These are phyloP conservation scores for Lodderomyces orthopsilosis DNA, from an alignment of 1,139 yeast species.

Conservation along the genomic window DNA sequence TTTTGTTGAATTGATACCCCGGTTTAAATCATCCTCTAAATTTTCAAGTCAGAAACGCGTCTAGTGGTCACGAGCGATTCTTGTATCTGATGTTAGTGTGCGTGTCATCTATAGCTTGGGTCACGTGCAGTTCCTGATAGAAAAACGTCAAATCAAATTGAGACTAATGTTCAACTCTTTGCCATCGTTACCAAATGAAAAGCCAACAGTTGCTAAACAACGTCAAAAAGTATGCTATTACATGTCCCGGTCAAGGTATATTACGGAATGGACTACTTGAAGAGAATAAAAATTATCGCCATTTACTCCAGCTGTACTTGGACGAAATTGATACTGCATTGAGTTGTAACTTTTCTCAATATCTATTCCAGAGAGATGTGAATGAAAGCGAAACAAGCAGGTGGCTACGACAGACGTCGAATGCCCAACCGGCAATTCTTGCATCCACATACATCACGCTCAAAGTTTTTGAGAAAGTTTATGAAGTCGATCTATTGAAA, in stretches of 20 bases:
- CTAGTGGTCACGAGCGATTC: too few species aligned
- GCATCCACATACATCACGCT: conserved; percentile 43
- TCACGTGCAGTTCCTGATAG: too few species aligned
- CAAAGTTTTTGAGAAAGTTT: conserved; percentile 25
- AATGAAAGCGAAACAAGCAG: conserved; percentile 3
- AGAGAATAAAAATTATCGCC: conserved; percentile 19
- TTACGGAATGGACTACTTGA: conserved; percentile 27
- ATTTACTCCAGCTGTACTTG: conserved; percentile 16
- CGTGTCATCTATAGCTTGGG: too few species aligned
- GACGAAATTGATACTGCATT: conserved; percentile 64
- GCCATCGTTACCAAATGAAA: background rate
- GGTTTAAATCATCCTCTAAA: too few species aligned
- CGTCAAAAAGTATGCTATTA: conserved; percentile 23
- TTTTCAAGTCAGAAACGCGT: too few species aligned
- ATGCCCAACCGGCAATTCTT: conserved; percentile 64
- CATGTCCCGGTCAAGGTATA: conserved; percentile 47
- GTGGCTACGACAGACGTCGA: conserved; percentile 39
- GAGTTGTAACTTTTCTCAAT: conserved; percentile 41
- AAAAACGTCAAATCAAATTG: too few species aligned
- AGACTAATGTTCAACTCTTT: background rate
- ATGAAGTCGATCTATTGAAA: conserved; percentile 22
- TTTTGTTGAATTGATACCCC: too few species aligned
- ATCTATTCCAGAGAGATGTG: conserved; percentile 15
- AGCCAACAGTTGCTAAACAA: background rate
- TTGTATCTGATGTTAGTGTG: too few species aligned